phyloP scores from a whole-genome alignment of 257 asterid species.

The Petunia secreta region DNA sequence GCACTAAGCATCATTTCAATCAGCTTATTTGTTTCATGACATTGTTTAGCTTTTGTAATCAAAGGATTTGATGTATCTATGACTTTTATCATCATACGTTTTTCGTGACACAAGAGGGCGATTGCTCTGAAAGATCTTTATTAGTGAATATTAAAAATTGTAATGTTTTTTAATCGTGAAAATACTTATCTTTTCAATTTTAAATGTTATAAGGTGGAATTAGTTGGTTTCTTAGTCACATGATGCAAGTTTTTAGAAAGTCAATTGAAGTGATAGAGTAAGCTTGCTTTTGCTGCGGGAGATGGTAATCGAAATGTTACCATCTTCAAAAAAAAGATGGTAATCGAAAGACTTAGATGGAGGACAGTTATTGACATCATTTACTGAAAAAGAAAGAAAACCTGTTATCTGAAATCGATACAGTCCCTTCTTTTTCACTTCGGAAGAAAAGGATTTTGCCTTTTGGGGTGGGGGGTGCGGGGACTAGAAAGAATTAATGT shows the following conservation, averaged over 20 bases:
- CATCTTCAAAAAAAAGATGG: neutral
- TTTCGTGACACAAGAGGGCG: conserved; percentile 9
- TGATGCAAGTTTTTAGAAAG: conserved; percentile 11
- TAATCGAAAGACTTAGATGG: neutral
- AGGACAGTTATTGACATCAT: neutral
- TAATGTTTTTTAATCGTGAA: neutral
- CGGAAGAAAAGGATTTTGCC: neutral
- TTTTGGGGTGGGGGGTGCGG: neutral
- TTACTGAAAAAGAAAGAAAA: neutral
- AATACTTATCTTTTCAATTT: conserved; percentile 9
- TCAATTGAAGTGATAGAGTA: neutral
- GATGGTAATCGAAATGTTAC: neutral
- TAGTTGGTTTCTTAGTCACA: neutral
- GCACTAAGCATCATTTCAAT: conserved; percentile 10
- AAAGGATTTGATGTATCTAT: neutral
- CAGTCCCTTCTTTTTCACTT: no score
- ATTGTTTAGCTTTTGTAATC: neutral
- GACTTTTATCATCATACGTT: neutral
- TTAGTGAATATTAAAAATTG: neutral
- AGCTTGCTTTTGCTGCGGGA: conserved; percentile 10
- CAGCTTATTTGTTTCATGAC: neutral
- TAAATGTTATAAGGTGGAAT: neutral
- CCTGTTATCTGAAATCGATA: no score
- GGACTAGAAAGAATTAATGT: neutral
- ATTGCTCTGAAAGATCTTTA: neutral